Evolutionary conservation across 2,329 filamentous ascomycete species (phyloP).

Genomic region (Septoria petroselini): DNA sequence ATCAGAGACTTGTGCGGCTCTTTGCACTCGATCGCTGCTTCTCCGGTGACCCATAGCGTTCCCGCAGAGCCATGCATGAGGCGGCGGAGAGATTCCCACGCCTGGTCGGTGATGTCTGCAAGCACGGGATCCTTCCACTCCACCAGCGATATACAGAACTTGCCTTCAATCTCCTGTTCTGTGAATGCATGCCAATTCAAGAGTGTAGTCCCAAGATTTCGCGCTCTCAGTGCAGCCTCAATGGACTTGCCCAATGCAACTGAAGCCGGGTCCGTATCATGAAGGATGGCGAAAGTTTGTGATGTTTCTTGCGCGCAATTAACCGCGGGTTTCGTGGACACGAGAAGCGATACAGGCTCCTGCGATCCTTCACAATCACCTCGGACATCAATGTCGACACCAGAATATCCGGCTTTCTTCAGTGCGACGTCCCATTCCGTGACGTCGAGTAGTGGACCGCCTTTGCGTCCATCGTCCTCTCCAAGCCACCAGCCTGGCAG

Average conservation of each 20-base stretch:
- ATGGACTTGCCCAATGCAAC: constrained; percentile 1
- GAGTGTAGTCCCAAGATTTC: not conserved
- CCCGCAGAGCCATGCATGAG: constrained; percentile 5
- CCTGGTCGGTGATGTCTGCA: constrained; percentile 1
- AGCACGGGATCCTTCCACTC: constrained; percentile 11
- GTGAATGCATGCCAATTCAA: constrained; percentile 5
- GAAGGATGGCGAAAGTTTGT: constrained; percentile 4
- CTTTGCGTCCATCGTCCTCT: constrained; percentile 29
- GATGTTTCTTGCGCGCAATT: not conserved
- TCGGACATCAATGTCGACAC: constrained; percentile 8
- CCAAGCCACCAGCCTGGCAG: constrained; percentile 15
- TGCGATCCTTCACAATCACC: constrained; percentile 9
- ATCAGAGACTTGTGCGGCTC: constrained; percentile 8
- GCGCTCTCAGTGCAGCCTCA: not conserved
- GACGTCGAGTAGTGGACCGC: constrained; percentile 28
- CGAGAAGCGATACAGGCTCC: constrained; percentile 14
- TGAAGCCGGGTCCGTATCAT: not conserved
- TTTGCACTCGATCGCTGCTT: constrained; percentile 10
- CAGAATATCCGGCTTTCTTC: constrained; percentile 13
- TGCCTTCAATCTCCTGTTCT: constrained; percentile 7
- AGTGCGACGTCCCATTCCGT: constrained; percentile 38
- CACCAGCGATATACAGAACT: constrained; percentile 13
- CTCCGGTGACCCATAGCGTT: constrained; percentile 15
- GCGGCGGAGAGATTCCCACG: constrained; percentile 6
- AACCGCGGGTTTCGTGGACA: constrained; percentile 3